Percentiles rank a stretch among this genome's conserved stretches.
phyloP scores from a whole-genome alignment of 2,329 filamentous ascomycete species.

The Leptographium flavum region DNA sequence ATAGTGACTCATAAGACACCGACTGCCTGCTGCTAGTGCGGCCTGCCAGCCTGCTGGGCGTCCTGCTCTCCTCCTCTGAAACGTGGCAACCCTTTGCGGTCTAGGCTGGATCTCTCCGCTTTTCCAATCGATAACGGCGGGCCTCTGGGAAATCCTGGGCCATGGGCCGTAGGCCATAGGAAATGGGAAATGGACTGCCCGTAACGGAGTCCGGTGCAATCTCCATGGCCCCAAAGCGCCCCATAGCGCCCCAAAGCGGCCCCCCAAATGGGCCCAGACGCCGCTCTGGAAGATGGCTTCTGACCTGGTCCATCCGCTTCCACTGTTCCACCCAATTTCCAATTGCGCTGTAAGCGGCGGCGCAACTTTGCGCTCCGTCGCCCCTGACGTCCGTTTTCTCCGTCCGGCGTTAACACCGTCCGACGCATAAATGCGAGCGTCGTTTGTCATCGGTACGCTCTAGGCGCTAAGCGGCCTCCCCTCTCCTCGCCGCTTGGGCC shows the following conservation, averaged over 20 bases:
- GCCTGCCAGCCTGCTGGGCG: neutral
- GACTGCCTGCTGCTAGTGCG: neutral
- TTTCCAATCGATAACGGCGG: conserved; percentile 7
- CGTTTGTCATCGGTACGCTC: no score
- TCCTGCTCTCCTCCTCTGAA: conserved; percentile 5
- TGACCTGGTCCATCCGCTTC: no score
- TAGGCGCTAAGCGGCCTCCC: no score
- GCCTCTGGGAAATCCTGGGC: conserved; percentile 13
- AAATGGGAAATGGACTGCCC: neutral
- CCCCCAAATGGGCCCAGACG: no score
- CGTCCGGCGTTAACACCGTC: neutral
- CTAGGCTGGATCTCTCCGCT: conserved; percentile 1
- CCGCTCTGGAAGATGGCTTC: no score
- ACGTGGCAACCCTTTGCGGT: neutral
- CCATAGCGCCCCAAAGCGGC: no score
- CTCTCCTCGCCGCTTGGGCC: no score
- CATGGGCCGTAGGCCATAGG: no score
- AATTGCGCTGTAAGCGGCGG: neutral
- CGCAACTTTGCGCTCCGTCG: no score
- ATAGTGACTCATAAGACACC: conserved; percentile 3
- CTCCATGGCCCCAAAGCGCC: neutral
- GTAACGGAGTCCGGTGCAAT: neutral
- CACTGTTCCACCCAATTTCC: neutral
- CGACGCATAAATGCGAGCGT: no score
- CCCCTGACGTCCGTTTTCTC: neutral